A percentile compares a stretch with the other conserved stretches of the same genome.
phyloP scores from a whole-genome alignment of 2,329 filamentous ascomycete species.

The Claviceps sp. region DNA sequence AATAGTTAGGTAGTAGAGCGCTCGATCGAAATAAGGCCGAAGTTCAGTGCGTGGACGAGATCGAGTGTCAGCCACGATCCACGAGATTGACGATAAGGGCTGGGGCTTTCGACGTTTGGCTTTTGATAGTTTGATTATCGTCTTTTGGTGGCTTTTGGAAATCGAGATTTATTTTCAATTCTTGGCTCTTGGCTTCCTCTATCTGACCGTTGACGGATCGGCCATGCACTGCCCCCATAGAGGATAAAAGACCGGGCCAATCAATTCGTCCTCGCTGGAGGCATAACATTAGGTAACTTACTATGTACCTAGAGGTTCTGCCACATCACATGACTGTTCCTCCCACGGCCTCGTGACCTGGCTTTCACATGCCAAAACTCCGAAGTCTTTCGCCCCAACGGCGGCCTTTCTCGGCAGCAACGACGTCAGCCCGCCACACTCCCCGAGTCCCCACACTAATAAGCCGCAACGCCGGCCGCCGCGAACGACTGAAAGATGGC shows the following conservation, averaged over 20 bases:
- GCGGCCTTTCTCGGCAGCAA: background rate
- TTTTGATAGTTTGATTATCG: too few relatives aligned
- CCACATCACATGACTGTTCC: background rate
- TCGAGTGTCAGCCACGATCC: background rate
- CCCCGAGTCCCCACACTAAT: background rate
- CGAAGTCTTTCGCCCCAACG: background rate
- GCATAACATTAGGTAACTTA: too few relatives aligned
- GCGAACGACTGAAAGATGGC: background rate
- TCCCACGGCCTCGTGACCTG: background rate
- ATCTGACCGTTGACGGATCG: too few relatives aligned
- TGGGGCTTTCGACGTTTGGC: background rate
- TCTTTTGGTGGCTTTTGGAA: too few relatives aligned
- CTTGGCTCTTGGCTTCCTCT: too few relatives aligned
- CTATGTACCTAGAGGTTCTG: too few relatives aligned
- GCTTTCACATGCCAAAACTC: background rate
- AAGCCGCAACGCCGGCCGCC: background rate
- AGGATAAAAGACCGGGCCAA: too few relatives aligned
- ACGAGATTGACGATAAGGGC: background rate
- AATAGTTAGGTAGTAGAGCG: too few relatives aligned
- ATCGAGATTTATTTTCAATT: too few relatives aligned
- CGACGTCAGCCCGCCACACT: background rate
- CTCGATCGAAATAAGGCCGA: background rate
- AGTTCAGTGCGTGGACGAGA: background rate
- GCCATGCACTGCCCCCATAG: too few relatives aligned
- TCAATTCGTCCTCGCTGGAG: too few relatives aligned